Evolutionary conservation across 768 basidiomycete species (phyloP), one percentile per base, ranked within the genome.

Genomic region (Termitomyces sp.): DNA sequence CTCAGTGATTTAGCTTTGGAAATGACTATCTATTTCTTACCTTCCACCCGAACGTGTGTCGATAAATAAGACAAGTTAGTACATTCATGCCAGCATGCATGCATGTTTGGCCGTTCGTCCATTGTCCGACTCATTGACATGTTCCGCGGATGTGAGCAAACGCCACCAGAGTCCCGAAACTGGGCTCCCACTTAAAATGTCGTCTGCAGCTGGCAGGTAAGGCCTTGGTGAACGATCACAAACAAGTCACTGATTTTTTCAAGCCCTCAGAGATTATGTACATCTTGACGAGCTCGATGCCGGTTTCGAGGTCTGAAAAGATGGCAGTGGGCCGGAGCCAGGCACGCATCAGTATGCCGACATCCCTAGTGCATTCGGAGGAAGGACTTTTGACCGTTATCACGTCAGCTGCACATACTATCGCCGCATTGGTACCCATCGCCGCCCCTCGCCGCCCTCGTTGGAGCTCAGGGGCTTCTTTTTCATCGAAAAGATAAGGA

Each of bases 11-110:
- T 44, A 4, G 43, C 18, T 58, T 52, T 53, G 30, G 27, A 58
- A 57, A 58, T 62, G 47, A 62, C 49, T 32, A 55, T 59, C 57
- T 61, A 33, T 62, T 58, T 39, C 36, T 42, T 16, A 30, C 30
- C n/a, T 26, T 47, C 34, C 20, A 22, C 0, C 3, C 22, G 3
- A 51, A 51, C 24, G 10, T 36, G 34, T 36, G 26, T 39, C 5
- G 26, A 37, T 22, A 34, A 40, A 30, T 30, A n/a, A n/a, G n/a
- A 30, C 30, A 30, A 30, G 30, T 7, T 7, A 18, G 32, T 36
- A 18, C 49, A 51, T 52, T 52, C 50, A 37, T 52, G 3, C 6
- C n/a, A 18, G 36, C 50, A 52, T 52, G 36, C 50, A 52, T 52
- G 50, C 50, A 52, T 52, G 50, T 52, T 52, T 52, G 36, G 39